Conservation (phyloP, 768 basidiomycete species). For the Kwoniella newhampshirensis region DNA sequence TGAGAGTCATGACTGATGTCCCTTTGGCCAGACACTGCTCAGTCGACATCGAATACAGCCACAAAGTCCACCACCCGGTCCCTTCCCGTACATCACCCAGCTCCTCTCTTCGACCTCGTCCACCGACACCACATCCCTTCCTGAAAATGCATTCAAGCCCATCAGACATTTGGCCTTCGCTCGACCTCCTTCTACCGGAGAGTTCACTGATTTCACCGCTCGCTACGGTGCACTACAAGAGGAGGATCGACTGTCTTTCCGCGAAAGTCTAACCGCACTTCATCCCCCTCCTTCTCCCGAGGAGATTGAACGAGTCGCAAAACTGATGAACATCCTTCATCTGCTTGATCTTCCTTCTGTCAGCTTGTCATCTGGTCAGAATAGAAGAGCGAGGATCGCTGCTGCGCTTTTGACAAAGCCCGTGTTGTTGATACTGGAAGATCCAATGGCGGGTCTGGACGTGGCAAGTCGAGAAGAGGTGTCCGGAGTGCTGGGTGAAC, state of each 20-base stretch:
- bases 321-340: slow-evolving; percentile 61
- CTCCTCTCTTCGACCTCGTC: slow-evolving; percentile 32
- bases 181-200: slow-evolving; percentile 56
- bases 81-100: slow-evolving; percentile 71
- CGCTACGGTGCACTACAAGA: slow-evolving; percentile 86
- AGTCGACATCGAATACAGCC: slow-evolving; percentile 72
- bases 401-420: slow-evolving; percentile 71
- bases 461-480: slow-evolving; percentile 44
- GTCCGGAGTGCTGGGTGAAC: slow-evolving; percentile 36
- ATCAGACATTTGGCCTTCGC: slow-evolving; percentile 55
- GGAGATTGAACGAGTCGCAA: slow-evolving; percentile 61
- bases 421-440: slow-evolving; percentile 79
- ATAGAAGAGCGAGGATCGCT: slow-evolving; percentile 76
- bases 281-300: slow-evolving; percentile 22
- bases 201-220: slow-evolving; percentile 89
- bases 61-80: slow-evolving; percentile 63
- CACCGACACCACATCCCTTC: slow-evolving; percentile 58
- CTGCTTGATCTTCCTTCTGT: slow-evolving; percentile 81
- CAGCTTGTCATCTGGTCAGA: slow-evolving; percentile 89
- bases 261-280: slow-evolving; percentile 60
- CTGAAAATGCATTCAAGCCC: slow-evolving; percentile 70
- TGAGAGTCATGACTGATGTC: too few relatives aligned
- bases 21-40: slow-evolving; percentile 68
- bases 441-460: slow-evolving; percentile 62
- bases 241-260: slow-evolving; percentile 74